phyloP scores from a whole-genome alignment of 176 grass and related monocot species.

The Rhynchospora breviuscula region DNA sequence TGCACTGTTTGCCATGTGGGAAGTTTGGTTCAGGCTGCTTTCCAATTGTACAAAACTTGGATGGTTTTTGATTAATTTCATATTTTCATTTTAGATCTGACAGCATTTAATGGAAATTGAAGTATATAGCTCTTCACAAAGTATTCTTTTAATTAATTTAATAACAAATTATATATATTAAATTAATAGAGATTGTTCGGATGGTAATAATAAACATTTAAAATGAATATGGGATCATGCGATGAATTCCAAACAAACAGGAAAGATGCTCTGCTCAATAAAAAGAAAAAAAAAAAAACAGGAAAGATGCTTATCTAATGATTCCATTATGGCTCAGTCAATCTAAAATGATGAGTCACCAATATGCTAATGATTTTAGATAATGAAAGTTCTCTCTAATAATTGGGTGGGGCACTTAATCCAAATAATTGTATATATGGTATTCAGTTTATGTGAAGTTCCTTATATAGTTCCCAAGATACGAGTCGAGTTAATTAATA shows the following conservation, averaged over 20 bases:
- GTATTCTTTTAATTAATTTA: too few species aligned
- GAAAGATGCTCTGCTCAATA: not conserved
- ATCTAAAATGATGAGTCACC: not conserved
- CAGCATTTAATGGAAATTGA: too few species aligned
- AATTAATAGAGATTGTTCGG: too few species aligned
- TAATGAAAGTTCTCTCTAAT: not conserved
- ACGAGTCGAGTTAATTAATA: too few species aligned
- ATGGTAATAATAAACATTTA: not conserved
- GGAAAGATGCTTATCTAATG: not conserved
- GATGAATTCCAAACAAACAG: not conserved
- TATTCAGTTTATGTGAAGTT: not conserved
- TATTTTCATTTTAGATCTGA: too few species aligned
- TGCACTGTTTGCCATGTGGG: conserved; percentile 2
- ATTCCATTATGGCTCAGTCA: not conserved
- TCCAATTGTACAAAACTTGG: not conserved
- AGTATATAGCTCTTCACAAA: too few species aligned
- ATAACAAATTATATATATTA: too few species aligned
- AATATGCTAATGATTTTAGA: not conserved
- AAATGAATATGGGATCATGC: not conserved
- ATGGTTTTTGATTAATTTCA: too few species aligned
- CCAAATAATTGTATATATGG: not conserved
- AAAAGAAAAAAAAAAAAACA: too few species aligned
- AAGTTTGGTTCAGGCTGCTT: not conserved
- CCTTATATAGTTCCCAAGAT: too few species aligned
- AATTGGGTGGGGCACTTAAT: not conserved